Evolutionary conservation across 805 yeast species (phyloP).

Genomic region (Diddensiella transvaalensis): DNA sequence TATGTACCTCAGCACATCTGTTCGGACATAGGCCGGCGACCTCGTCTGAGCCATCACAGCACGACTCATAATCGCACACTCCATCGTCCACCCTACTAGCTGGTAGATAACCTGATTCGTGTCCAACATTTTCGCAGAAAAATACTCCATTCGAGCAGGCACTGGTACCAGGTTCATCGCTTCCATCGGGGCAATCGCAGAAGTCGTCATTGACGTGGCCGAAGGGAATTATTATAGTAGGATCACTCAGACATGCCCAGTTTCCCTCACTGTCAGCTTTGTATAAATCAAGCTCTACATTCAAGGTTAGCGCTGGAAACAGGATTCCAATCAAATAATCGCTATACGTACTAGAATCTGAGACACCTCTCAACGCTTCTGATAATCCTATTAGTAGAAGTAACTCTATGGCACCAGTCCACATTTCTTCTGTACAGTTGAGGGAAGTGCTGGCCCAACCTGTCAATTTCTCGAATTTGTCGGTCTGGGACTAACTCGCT

Average conservation of each 20-base stretch:
- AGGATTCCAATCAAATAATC: background rate
- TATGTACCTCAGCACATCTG: constrained; percentile 50
- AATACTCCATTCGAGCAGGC: constrained; percentile 65
- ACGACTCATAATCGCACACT: constrained; percentile 78
- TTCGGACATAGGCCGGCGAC: constrained; percentile 46
- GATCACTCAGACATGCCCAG: constrained; percentile 70
- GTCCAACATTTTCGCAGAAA: constrained; percentile 77
- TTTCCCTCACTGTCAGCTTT: constrained; percentile 47
- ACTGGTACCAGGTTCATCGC: constrained; percentile 93
- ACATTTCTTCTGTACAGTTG: too few relatives aligned
- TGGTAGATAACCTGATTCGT: constrained; percentile 57
- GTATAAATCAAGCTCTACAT: constrained; percentile 37
- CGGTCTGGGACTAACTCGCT: too few relatives aligned
- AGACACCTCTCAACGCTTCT: constrained; percentile 1
- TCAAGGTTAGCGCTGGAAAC: too few relatives aligned
- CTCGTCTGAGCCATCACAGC: constrained; percentile 97
- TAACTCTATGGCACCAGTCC: background rate
- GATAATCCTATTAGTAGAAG: background rate
- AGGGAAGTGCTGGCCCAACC: too few relatives aligned
- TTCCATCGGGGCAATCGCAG: constrained; percentile 97
- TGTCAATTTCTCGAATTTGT: background rate
- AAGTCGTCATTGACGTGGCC: constrained; percentile 77
- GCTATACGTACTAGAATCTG: background rate
- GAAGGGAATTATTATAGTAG: constrained; percentile 57
- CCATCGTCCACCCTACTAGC: constrained; percentile 79